Evolutionary conservation across 768 basidiomycete species (phyloP).

Genomic region (Xerocomellus chrysenteron): DNA sequence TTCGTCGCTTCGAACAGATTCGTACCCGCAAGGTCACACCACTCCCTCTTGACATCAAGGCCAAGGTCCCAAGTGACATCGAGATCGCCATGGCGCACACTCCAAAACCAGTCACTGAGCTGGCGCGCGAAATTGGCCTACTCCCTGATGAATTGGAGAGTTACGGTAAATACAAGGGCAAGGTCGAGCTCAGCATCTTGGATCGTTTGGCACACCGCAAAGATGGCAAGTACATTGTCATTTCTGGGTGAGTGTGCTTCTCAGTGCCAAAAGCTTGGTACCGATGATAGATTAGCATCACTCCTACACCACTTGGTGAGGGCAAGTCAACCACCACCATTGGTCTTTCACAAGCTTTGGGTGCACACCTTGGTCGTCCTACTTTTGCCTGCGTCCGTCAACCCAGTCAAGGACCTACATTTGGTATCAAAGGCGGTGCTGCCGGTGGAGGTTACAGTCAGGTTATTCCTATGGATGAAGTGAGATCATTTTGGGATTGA

Average conservation of each 20-base stretch:
- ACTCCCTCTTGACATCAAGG: constrained; percentile 72
- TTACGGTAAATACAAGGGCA: constrained; percentile 96
- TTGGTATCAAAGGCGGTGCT: constrained; percentile 98
- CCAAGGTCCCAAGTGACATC: constrained; percentile 94
- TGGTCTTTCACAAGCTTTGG: constrained; percentile 93
- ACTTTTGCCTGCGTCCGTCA: constrained; percentile 97
- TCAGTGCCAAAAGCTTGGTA: neutral
- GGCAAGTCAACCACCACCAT: constrained; percentile 99
- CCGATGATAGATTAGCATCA: constrained; percentile 56
- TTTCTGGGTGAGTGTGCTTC: constrained; percentile 67
- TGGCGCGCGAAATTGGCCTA: constrained; percentile 88
- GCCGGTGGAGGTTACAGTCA: constrained; percentile 98
- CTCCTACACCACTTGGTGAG: constrained; percentile 95
- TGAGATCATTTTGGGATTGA: constrained; percentile 27
- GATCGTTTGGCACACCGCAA: constrained; percentile 81
- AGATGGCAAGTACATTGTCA: constrained; percentile 94
- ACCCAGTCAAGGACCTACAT: constrained; percentile 97
- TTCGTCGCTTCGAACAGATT: constrained; percentile 72
- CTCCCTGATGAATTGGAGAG: constrained; percentile 84
- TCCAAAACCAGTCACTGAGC: constrained; percentile 82
- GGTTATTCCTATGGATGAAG: constrained; percentile 99
- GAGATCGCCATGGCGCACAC: constrained; percentile 94
- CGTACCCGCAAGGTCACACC: constrained; percentile 71
- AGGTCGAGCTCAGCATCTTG: constrained; percentile 88
- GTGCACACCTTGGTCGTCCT: constrained; percentile 89